These are phyloP conservation scores for Penicillium brasilianum DNA, from an alignment of 2,329 filamentous ascomycete genomes.

Conservation along the genomic window DNA sequence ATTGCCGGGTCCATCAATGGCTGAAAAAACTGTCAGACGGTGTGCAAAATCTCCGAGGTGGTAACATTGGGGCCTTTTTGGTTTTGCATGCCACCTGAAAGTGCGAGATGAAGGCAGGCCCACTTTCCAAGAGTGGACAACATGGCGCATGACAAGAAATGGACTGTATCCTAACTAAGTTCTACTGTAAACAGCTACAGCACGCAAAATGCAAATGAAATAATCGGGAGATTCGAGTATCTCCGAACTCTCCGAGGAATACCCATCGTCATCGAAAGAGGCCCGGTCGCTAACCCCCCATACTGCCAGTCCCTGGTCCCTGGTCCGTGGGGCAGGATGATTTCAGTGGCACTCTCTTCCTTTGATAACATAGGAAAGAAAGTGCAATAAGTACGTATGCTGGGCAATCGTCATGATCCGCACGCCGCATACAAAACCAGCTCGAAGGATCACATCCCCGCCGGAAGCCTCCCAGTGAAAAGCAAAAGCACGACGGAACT, in stretches of 20 bases:
- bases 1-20: neutral
- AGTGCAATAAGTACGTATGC: neutral
- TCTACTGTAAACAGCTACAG: neutral
- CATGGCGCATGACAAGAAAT: neutral
- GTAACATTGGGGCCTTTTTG: neutral
- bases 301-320: neutral
- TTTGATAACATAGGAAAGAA: neutral
- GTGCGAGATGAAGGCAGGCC: neutral
- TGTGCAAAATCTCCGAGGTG: neutral
- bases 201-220: neutral
- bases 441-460: neutral
- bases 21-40: neutral
- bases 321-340: neutral
- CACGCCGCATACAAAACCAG: conserved; percentile 2
- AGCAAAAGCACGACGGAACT: neutral
- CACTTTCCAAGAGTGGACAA: conserved; percentile 1
- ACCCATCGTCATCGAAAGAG: neutral
- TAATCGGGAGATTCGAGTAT: neutral
- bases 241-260: neutral
- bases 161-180: no score
- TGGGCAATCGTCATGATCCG: conserved; percentile 5
- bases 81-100: neutral
- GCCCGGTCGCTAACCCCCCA: neutral
- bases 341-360: neutral
- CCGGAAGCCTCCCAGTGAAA: neutral